Conservation (phyloP, 2,329 filamentous ascomycete genomes). For the Samsoniella hepiali region DNA sequence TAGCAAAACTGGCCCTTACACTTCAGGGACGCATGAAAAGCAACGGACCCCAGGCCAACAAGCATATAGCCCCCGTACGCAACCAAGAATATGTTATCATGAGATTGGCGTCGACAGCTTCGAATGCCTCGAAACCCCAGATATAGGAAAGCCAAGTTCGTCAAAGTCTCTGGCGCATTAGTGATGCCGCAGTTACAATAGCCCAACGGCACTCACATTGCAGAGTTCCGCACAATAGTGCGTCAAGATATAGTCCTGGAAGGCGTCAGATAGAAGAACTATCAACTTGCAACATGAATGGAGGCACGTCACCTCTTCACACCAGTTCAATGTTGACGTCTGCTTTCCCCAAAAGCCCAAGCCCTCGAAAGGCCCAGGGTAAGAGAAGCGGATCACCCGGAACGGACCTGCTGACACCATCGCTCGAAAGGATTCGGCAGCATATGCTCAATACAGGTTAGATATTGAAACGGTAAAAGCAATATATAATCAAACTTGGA, state of each 20-base stretch:
- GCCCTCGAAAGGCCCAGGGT: slow-evolving; percentile 39
- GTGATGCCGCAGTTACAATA: neutral
- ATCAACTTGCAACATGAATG: neutral
- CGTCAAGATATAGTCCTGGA: slow-evolving; percentile 63
- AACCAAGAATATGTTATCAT: slow-evolving; percentile 73
- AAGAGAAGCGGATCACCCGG: slow-evolving; percentile 33
- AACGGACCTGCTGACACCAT: slow-evolving; percentile 3
- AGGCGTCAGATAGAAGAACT: neutral
- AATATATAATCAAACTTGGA: too few relatives aligned
- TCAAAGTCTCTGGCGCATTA: slow-evolving; percentile 56
- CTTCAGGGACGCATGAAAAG: slow-evolving; percentile 56
- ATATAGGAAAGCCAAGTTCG: slow-evolving; percentile 78
- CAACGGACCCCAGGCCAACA: slow-evolving; percentile 53
- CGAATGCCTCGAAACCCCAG: slow-evolving; percentile 72
- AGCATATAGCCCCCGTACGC: slow-evolving; percentile 52
- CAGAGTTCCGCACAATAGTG: slow-evolving; percentile 74
- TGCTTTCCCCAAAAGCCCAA: slow-evolving; percentile 64
- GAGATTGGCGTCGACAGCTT: slow-evolving; percentile 68
- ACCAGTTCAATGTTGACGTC: slow-evolving; percentile 74
- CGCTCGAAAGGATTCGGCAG: neutral
- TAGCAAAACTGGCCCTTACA: slow-evolving; percentile 34
- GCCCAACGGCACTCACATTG: slow-evolving; percentile 44
- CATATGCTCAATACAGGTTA: too few relatives aligned
- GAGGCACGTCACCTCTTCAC: slow-evolving; percentile 61
- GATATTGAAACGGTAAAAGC: neutral